Evolutionary conservation across 371 early-diverging fungal genomes (phyloP).

Genomic region (Mortierella sp.): DNA sequence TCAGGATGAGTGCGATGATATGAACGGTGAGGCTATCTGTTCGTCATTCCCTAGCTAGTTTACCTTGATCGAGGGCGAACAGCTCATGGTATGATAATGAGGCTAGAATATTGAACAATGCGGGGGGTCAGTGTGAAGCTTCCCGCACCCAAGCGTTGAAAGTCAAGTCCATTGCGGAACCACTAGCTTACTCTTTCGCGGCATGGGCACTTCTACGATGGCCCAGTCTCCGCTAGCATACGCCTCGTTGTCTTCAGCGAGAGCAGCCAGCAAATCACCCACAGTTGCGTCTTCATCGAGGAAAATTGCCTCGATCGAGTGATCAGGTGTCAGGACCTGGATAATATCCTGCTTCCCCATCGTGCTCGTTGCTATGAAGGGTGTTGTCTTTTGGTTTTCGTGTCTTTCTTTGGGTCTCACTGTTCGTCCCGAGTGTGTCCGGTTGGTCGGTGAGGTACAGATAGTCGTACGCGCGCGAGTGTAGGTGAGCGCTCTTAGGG

Average conservation of each 20-base stretch:
- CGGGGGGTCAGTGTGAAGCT: too few species aligned
- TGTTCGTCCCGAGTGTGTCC: too few species aligned
- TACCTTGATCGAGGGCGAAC: conserved; percentile 53
- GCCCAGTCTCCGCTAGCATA: conserved; percentile 38
- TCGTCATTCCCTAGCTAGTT: not conserved
- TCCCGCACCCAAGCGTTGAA: too few species aligned
- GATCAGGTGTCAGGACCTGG: conserved; percentile 55
- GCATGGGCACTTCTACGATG: conserved; percentile 53
- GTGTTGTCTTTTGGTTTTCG: not conserved
- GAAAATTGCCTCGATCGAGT: conserved; percentile 45
- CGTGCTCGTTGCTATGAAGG: not conserved
- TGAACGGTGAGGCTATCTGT: not conserved
- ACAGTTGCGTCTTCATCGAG: conserved; percentile 55
- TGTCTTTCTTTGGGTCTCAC: not conserved
- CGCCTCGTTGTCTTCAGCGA: conserved; percentile 36
- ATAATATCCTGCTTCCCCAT: conserved; percentile 59
- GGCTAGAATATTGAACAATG: conserved; percentile 13
- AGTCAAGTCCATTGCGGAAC: too few species aligned
- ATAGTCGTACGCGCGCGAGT: too few species aligned
- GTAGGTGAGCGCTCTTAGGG: too few species aligned
- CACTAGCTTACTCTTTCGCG: conserved; percentile 28
- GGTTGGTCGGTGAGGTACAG: too few species aligned
- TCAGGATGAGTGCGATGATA: not conserved
- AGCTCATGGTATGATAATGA: conserved; percentile 48
- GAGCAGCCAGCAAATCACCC: conserved; percentile 37